These are phyloP conservation scores for Sporothrix curviconia DNA, from an alignment of 2,329 filamentous ascomycete genomes.

Conservation along the genomic window DNA sequence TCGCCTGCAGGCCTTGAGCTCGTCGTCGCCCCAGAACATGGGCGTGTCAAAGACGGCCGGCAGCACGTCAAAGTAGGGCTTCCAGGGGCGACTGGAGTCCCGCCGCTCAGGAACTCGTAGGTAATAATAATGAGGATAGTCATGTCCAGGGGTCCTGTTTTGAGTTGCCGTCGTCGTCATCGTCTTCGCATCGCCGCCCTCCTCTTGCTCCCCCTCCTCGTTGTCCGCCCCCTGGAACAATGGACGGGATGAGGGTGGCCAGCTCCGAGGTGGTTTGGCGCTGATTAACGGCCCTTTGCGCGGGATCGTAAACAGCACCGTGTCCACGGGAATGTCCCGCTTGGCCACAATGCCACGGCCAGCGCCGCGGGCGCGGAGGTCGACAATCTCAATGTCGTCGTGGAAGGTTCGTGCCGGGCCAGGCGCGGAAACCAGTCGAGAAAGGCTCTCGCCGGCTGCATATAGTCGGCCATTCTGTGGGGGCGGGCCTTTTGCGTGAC, in stretches of 20 bases:
- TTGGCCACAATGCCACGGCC: constrained; percentile 61
- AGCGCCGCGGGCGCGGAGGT: constrained; percentile 43
- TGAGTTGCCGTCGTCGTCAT: constrained; percentile 34
- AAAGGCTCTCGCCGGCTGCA: constrained; percentile 39
- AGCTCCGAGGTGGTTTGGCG: constrained; percentile 65
- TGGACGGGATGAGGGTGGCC: constrained; percentile 46
- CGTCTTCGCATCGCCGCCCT: constrained; percentile 27
- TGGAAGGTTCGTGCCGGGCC: constrained; percentile 50
- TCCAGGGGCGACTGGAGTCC: constrained; percentile 64
- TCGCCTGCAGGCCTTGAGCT: constrained; percentile 71
- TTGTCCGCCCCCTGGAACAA: constrained; percentile 37
- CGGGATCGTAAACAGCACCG: constrained; percentile 74
- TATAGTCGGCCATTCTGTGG: constrained; percentile 30
- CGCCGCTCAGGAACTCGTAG: constrained; percentile 60
- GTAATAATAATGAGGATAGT: constrained; percentile 75
- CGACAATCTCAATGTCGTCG: constrained; percentile 43
- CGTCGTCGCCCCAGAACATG: constrained; percentile 77
- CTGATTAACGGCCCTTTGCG: constrained; percentile 64
- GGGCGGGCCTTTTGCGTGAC: neutral
- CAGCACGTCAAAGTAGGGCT: constrained; percentile 69
- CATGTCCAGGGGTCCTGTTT: constrained; percentile 42
- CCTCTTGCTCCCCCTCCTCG: constrained; percentile 24
- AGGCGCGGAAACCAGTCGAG: constrained; percentile 47
- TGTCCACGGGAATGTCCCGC: constrained; percentile 63
- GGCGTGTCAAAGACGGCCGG: constrained; percentile 70